phyloP scores from a whole-genome alignment of 805 yeast species.

The Candida boleticola region DNA sequence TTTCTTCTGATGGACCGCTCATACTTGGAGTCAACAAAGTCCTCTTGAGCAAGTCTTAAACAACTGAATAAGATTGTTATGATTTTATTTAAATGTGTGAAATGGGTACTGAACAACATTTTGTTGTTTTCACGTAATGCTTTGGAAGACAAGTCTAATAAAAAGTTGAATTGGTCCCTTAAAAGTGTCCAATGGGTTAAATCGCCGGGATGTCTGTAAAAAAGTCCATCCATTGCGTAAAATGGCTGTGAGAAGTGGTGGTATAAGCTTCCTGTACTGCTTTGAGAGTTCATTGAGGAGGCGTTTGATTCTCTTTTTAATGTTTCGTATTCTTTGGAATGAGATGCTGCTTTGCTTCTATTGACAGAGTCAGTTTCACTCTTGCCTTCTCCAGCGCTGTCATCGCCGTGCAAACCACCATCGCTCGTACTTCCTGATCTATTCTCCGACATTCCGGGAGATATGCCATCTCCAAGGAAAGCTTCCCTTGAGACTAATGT shows the following conservation, averaged over 20 bases:
- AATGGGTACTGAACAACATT: conserved; percentile 51
- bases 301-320: conserved; percentile 39
- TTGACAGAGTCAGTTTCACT: background rate
- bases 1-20: conserved; percentile 47
- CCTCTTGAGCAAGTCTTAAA: conserved; percentile 52
- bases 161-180: conserved; percentile 44
- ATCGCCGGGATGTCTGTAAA: conserved; percentile 61
- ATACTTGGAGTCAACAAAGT: conserved; percentile 45
- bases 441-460: background rate
- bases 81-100: conserved; percentile 52
- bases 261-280: conserved; percentile 25
- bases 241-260: conserved; percentile 44
- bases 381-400: background rate
- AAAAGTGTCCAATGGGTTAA: conserved; percentile 59
- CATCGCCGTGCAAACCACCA: background rate
- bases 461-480: background rate
- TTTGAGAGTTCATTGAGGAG: conserved; percentile 26
- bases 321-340: conserved; percentile 21
- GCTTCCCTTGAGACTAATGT: conserved; percentile 12
- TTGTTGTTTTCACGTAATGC: conserved; percentile 52
- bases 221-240: conserved; percentile 40
- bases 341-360: background rate
- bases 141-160: conserved; percentile 48
- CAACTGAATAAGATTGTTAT: conserved; percentile 53
- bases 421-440: background rate